Evolutionary conservation across 768 basidiomycete genomes (phyloP).

Genomic region (Suillus subluteus): DNA sequence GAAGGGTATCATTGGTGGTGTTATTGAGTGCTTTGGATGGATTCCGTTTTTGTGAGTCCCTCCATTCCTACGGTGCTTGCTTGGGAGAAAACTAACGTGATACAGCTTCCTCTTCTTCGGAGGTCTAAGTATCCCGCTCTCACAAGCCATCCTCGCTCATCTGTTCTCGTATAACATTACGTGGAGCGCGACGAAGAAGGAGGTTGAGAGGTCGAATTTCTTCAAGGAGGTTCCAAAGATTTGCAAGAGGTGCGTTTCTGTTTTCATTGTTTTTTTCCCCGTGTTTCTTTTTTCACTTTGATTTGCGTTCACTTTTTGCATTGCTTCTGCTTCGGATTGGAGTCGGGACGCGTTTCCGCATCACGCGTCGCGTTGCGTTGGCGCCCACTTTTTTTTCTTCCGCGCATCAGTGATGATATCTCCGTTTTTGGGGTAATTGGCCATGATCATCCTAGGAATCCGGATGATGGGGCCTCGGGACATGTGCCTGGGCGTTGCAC

Average conservation of each 20-base stretch:
- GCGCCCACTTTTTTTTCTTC: background rate
- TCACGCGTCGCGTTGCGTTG: conserved; percentile 34
- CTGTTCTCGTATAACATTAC: conserved; percentile 60
- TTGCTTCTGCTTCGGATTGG: background rate
- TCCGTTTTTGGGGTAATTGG: conserved; percentile 25
- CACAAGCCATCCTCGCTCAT: conserved; percentile 56
- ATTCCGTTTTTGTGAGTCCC: conserved; percentile 41
- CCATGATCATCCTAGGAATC: background rate
- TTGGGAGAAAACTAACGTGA: background rate
- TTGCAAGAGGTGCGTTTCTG: conserved; percentile 45
- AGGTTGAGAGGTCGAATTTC: conserved; percentile 88
- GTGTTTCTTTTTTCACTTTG: background rate
- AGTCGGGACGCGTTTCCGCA: background rate
- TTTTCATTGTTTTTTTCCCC: conserved; percentile 32
- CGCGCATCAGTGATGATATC: conserved; percentile 1
- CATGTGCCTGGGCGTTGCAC: background rate
- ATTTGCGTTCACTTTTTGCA: background rate
- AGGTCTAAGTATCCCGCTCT: conserved; percentile 59
- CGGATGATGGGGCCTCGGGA: background rate
- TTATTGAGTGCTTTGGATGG: conserved; percentile 32
- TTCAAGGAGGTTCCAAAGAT: conserved; percentile 89
- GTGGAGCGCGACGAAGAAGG: conserved; percentile 72
- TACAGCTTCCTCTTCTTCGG: conserved; percentile 54
- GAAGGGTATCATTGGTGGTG: conserved; percentile 25
- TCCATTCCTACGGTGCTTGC: too few relatives aligned